Base-by-base conservation (phyloP, 371 early-diverging fungal genomes). In the Blastocladiella emersonii region DNA sequence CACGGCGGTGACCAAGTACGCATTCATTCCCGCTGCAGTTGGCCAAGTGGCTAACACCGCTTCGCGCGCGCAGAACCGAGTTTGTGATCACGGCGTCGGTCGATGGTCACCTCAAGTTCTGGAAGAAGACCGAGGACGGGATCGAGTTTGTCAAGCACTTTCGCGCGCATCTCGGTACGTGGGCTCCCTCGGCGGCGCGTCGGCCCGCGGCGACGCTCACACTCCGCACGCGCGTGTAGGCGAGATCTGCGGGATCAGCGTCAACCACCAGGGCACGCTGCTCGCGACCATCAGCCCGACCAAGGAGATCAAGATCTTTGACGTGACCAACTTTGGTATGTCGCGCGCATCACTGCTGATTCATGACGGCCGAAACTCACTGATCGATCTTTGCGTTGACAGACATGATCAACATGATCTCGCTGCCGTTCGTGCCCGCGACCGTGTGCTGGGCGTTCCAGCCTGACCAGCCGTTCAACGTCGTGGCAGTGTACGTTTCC, bases 131-230 rank as follows among this genome's bases (percentile, higher is more conserved):
- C n/a, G 84, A 80, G 8, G 75, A 76, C 43, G 95, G 93, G 25
- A 87, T 97, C 60, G 96, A 95, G 72, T 98, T 98, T 77, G 95
- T 95, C 43, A 98, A 98, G 76, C 91, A 93, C 68, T 98, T 85
- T 67, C 81, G 90, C 17, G 85, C 96, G 0, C 96, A 96, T 69
- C 57, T 93, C 13, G 85, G 81, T 76, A 72, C 55, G 61, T 56
- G 7, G 34, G n/a, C n/a, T n/a, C n/a, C n/a, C n/a, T n/a, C n/a
- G 48, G 19, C n/a, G n/a, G n/a, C n/a, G n/a, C n/a, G n/a, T n/a
- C n/a, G n/a, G n/a, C n/a, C n/a, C n/a, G 48, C 19, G 19, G 19
- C n/a, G 25, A 48, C 19, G 25, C 19, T 19, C 48, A 48, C 19
- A 25, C 19, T 48, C n/a, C n/a, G 25, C 10, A n/a, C n/a, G n/a